phyloP scores from a whole-genome alignment of 805 yeast species.

The Starmerella gropengiesseri region DNA sequence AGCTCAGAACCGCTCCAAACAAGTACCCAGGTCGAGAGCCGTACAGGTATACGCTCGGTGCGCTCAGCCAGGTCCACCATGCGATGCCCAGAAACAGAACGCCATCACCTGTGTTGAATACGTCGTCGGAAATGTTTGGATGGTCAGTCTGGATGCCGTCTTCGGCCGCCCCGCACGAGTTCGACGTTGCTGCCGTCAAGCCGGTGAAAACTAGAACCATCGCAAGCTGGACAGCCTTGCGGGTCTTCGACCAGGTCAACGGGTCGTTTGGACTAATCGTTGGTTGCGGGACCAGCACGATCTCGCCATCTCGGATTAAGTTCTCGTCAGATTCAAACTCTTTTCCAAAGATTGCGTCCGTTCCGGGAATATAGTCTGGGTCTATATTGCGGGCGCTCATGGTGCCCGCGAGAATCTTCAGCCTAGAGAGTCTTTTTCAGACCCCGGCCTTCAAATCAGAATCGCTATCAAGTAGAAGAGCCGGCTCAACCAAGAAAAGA shows the following conservation, averaged over 20 bases:
- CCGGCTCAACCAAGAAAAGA: too few relatives aligned
- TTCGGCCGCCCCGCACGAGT: conserved; percentile 63
- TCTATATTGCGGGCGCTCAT: conserved; percentile 3
- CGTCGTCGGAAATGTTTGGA: conserved; percentile 46
- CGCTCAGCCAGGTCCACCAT: conserved; percentile 43
- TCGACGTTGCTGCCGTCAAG: conserved; percentile 44
- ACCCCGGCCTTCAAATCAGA: neutral
- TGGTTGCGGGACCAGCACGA: conserved; percentile 55
- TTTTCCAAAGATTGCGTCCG: conserved; percentile 30
- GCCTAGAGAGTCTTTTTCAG: neutral
- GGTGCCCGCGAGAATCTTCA: neutral
- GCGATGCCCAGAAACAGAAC: conserved; percentile 63
- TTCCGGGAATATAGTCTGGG: conserved; percentile 24
- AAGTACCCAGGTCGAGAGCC: conserved; percentile 59
- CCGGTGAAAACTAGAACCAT: conserved; percentile 34
- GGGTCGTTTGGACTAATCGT: conserved; percentile 63
- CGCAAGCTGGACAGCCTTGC: conserved; percentile 40
- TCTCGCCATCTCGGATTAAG: conserved; percentile 28
- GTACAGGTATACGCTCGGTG: conserved; percentile 19
- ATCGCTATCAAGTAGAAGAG: too few relatives aligned
- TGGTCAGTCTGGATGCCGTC: conserved; percentile 52
- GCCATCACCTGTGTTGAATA: conserved; percentile 76
- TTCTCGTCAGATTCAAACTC: conserved; percentile 24
- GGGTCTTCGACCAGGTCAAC: conserved; percentile 44
- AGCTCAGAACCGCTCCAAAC: conserved; percentile 48